These are phyloP conservation scores for Sphagnum fallax DNA, from an alignment of 228 moss, liverwort and hornwort genomes.

Conservation along the genomic window DNA sequence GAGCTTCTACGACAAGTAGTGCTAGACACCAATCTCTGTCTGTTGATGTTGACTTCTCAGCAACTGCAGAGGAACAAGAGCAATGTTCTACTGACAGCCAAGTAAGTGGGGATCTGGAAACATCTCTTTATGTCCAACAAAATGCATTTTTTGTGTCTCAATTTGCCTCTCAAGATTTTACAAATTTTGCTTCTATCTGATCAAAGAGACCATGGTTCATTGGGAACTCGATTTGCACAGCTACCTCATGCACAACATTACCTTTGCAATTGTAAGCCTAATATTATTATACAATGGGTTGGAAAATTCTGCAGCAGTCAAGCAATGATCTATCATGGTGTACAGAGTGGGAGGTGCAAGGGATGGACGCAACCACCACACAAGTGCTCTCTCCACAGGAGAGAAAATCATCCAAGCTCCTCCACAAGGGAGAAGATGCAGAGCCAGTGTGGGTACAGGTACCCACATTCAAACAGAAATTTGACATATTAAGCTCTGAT, in stretches of 20 bases:
- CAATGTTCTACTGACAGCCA: too few species aligned
- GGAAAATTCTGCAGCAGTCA: constrained; percentile 9
- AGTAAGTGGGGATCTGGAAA: too few species aligned
- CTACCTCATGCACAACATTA: neutral
- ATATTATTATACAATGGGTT: neutral
- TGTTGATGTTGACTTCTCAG: neutral
- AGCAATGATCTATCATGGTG: constrained; percentile 45
- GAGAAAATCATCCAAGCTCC: neutral
- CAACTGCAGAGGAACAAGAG: too few species aligned
- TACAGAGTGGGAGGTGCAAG: constrained; percentile 60
- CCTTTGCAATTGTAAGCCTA: neutral
- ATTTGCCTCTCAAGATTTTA: constrained; percentile 1
- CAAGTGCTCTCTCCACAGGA: constrained; percentile 5
- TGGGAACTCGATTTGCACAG: constrained; percentile 5
- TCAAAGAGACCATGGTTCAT: neutral
- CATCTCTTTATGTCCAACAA: too few species aligned
- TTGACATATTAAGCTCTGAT: constrained; percentile 28
- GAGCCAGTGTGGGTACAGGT: constrained; percentile 41
- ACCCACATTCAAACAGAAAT: constrained; percentile 33
- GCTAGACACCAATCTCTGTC: neutral
- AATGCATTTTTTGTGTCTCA: neutral
- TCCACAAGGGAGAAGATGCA: constrained; percentile 21
- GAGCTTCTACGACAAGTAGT: constrained; percentile 10
- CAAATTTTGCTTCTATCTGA: constrained; percentile 5
- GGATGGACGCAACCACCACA: constrained; percentile 5